phyloP scores from a whole-genome alignment of 371 early-diverging fungal species.

The Mucor racemosus region DNA sequence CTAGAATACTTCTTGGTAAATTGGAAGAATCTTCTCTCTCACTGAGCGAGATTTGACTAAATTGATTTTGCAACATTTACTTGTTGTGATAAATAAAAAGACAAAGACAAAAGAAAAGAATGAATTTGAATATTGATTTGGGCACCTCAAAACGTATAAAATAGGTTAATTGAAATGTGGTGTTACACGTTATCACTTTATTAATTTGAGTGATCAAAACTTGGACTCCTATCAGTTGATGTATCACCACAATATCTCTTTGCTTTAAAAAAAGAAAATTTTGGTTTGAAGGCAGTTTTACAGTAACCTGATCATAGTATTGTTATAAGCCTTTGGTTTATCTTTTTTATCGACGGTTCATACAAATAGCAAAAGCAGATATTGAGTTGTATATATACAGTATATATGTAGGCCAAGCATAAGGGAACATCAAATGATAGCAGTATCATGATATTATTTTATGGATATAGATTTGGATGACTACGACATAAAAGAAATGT shows the following conservation, averaged over 20 bases:
- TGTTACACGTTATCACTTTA: neutral
- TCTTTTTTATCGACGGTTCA: no score
- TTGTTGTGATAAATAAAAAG: neutral
- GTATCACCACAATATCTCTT: neutral
- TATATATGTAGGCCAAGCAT: no score
- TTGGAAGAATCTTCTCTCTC: constrained; percentile 15
- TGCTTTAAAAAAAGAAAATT: no score
- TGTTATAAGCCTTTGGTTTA: no score
- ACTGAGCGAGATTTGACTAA: neutral
- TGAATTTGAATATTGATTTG: neutral
- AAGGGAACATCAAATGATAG: no score
- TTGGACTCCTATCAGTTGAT: constrained; percentile 1
- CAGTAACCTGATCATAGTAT: no score
- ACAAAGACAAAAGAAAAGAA: neutral
- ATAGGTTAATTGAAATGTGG: neutral
- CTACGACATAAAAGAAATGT: no score
- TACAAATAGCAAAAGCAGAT: no score
- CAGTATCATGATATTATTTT: no score
- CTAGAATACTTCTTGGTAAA: constrained; percentile 76
- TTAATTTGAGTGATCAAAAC: neutral
- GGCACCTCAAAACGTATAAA: constrained; percentile 1
- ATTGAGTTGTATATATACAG: no score
- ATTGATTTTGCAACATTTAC: neutral
- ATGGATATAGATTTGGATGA: no score
- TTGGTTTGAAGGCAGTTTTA: no score